A percentile compares a stretch with the other conserved stretches of the same genome.
phyloP scores from a whole-genome alignment of 2,329 filamentous ascomycete genomes.

The Clathrospora elynae region DNA sequence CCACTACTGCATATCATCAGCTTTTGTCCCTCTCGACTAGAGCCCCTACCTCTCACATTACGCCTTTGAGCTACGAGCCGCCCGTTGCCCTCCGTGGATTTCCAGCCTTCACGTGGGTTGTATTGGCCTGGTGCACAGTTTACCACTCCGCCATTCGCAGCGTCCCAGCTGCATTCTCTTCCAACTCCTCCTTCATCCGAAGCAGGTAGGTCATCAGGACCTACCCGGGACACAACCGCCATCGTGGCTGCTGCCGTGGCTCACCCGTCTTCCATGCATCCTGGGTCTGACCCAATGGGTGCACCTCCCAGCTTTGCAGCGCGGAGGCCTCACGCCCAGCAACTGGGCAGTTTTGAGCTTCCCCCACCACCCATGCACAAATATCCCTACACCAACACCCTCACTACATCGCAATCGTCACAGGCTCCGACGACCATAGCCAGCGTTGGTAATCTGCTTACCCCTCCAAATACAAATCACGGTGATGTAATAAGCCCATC shows the following conservation, averaged over 20 bases:
- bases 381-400: constrained; percentile 52
- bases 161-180: constrained; percentile 48
- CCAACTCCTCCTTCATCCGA: constrained; percentile 50
- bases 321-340: constrained; percentile 70
- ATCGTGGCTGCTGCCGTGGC: constrained; percentile 68
- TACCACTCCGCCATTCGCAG: constrained; percentile 44
- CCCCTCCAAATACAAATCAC: constrained; percentile 64
- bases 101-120: constrained; percentile 54
- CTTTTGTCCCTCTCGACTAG: constrained; percentile 42
- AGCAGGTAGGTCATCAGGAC: constrained; percentile 51
- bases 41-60: constrained; percentile 34
- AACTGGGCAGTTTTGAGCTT: constrained; percentile 71
- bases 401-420: constrained; percentile 52
- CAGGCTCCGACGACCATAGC: constrained; percentile 54
- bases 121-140: constrained; percentile 54
- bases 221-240: constrained; percentile 54
- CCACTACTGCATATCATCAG: constrained; percentile 41
- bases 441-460: constrained; percentile 66
- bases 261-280: constrained; percentile 66
- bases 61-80: constrained; percentile 38
- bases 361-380: constrained; percentile 64
- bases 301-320: constrained; percentile 70
- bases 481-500: constrained; percentile 66
- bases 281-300: constrained; percentile 65
- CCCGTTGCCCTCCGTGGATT: constrained; percentile 56